Evolutionary conservation across 345 rosid genomes (phyloP).

Genomic region (Nasturtium officinale): DNA sequence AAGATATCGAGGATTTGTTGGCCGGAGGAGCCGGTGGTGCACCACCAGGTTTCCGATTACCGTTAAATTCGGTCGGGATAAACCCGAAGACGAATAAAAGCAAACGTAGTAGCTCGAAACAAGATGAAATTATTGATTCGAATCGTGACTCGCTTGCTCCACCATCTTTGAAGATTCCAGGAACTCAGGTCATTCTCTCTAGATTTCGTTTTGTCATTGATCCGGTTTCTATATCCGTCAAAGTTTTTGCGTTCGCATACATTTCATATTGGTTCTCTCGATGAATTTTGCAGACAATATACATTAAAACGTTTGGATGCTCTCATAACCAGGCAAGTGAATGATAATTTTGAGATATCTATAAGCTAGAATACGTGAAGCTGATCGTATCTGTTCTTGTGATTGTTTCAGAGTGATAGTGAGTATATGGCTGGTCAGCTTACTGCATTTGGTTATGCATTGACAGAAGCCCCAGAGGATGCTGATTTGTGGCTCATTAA

Average conservation of each 20-base stretch:
- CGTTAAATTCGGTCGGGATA: slow-evolving; percentile 60
- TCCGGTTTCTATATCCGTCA: neutral
- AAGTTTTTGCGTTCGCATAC: neutral
- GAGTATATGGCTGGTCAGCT: slow-evolving; percentile 99
- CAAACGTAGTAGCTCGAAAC: slow-evolving; percentile 38
- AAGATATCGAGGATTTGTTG: slow-evolving; percentile 85
- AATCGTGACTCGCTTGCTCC: slow-evolving; percentile 42
- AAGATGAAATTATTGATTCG: slow-evolving; percentile 38
- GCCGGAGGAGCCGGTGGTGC: slow-evolving; percentile 57
- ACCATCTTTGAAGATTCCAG: slow-evolving; percentile 60
- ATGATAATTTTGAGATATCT: neutral
- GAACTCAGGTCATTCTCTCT: slow-evolving; percentile 65
- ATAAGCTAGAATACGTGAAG: slow-evolving; percentile 3
- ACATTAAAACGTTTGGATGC: slow-evolving; percentile 93
- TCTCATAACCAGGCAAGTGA: slow-evolving; percentile 86
- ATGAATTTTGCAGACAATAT: slow-evolving; percentile 57
- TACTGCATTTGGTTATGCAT: slow-evolving; percentile 83
- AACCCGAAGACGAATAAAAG: slow-evolving; percentile 53
- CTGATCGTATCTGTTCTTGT: neutral
- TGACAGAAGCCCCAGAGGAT: slow-evolving; percentile 81
- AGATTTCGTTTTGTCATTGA: neutral
- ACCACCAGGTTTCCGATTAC: slow-evolving; percentile 75
- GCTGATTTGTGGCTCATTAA: slow-evolving; percentile 95
- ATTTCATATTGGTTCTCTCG: neutral
- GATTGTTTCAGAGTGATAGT: slow-evolving; percentile 79